Evolutionary conservation across 257 asterid species (phyloP).

Genomic region (Plantago elongata): DNA sequence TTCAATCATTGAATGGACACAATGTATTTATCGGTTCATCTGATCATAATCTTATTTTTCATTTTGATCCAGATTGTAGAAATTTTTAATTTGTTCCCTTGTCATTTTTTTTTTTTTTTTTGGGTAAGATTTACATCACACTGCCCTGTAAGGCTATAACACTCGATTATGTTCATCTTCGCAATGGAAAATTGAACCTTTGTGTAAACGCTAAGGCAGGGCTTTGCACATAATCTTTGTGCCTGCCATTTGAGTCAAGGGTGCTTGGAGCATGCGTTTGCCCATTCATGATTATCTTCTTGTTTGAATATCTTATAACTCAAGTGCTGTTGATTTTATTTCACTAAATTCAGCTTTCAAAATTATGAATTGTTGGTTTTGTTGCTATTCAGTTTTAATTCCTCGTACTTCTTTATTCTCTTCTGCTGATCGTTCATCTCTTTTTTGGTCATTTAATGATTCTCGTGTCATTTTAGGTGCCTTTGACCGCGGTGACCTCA

Average conservation of each 20-base stretch:
- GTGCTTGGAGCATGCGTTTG: too few relatives aligned
- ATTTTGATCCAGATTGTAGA: not conserved
- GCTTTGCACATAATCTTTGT: too few relatives aligned
- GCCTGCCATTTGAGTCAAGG: too few relatives aligned
- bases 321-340: slow-evolving; percentile 12
- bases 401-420: not conserved
- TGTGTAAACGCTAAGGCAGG: too few relatives aligned
- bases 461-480: slow-evolving; percentile 40
- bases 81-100: not conserved
- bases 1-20: too few relatives aligned
- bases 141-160: too few relatives aligned
- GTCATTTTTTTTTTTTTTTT: not conserved
- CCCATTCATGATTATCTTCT: not conserved
- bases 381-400: not conserved
- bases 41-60: too few relatives aligned
- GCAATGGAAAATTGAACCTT: too few relatives aligned
- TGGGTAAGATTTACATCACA: too few relatives aligned
- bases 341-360: not conserved
- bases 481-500: slow-evolving; percentile 80
- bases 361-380: not conserved
- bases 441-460: slow-evolving; percentile 17
- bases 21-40: too few relatives aligned
- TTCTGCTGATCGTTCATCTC: not conserved
- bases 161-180: too few relatives aligned
- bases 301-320: slow-evolving; percentile 9